Percentiles rank a stretch among this genome's conserved stretches.
phyloP scores from a whole-genome alignment of 1,284 basidiomycete species.

The Rhizoctonia solani region DNA sequence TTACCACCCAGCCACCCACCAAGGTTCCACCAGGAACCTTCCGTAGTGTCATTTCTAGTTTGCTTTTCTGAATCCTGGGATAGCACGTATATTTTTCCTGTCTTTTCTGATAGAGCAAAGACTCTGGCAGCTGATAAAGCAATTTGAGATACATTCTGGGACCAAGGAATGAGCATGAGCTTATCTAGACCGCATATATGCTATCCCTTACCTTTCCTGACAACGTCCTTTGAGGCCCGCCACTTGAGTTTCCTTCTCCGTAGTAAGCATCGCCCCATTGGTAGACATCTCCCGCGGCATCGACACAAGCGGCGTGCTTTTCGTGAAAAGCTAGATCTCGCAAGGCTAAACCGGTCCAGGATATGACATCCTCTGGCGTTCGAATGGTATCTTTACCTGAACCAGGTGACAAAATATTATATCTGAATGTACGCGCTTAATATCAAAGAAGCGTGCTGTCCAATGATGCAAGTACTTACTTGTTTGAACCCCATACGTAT shows the following conservation, averaged over 20 bases:
- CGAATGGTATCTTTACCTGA: slow-evolving; percentile 8
- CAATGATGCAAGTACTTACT: slow-evolving; percentile 45
- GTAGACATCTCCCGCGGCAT: slow-evolving; percentile 84
- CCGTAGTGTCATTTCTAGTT: slow-evolving; percentile 33
- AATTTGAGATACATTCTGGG: slow-evolving; percentile 67
- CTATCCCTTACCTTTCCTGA: slow-evolving; percentile 65
- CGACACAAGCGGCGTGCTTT: slow-evolving; percentile 80
- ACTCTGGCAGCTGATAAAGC: slow-evolving; percentile 63
- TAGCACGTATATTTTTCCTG: slow-evolving; percentile 74
- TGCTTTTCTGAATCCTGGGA: slow-evolving; percentile 53
- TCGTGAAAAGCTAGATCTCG: slow-evolving; percentile 77
- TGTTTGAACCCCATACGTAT: slow-evolving; percentile 63
- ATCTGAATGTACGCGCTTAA: background rate
- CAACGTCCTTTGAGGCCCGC: slow-evolving; percentile 57
- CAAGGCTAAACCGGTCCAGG: slow-evolving; percentile 60
- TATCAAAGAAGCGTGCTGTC: background rate
- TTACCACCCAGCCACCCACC: slow-evolving; percentile 43
- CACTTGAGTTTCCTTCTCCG: slow-evolving; percentile 44
- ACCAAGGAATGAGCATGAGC: background rate
- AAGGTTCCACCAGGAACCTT: slow-evolving; percentile 41
- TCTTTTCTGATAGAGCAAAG: slow-evolving; percentile 68
- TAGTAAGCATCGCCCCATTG: slow-evolving; percentile 81
- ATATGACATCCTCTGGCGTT: slow-evolving; percentile 11
- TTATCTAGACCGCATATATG: background rate
- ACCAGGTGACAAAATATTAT: slow-evolving; percentile 15